Conservation (phyloP, 441 rosid genomes). For the Syzygium malaccense region DNA sequence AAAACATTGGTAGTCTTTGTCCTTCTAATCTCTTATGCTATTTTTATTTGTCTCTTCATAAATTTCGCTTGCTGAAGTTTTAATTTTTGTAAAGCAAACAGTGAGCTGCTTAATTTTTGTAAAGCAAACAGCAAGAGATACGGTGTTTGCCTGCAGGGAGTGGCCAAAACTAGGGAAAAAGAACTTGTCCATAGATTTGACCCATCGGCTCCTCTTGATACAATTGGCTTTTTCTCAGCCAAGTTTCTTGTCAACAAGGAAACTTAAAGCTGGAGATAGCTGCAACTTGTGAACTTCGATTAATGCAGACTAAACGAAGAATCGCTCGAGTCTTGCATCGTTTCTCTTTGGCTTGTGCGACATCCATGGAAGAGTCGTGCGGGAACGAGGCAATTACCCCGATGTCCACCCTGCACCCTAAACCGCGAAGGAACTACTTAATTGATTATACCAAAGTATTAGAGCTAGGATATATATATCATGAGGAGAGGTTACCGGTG, state of each 20-base stretch:
- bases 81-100: neutral
- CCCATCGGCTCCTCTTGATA: conserved; percentile 77
- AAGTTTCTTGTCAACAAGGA: conserved; percentile 64
- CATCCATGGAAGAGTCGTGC: neutral
- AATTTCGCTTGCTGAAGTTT: neutral
- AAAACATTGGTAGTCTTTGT: neutral
- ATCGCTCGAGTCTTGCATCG: neutral
- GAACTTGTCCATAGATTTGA: conserved; percentile 90
- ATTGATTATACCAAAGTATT: neutral
- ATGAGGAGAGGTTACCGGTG: neutral
- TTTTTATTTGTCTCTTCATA: neutral
- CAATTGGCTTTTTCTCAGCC: conserved; percentile 94
- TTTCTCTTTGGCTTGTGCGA: neutral
- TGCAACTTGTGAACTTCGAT: neutral
- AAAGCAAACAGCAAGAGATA: too few species aligned
- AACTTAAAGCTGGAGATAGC: conserved; percentile 1
- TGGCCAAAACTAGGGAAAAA: conserved; percentile 91
- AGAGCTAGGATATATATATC: neutral
- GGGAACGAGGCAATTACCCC: neutral
- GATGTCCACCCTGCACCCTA: neutral
- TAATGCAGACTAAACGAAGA: neutral
- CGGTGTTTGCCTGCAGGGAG: conserved; percentile 39
- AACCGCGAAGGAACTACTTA: neutral
- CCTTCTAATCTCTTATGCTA: neutral
- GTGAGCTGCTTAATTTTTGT: neutral